Percentiles rank a stretch among this genome's conserved stretches.
phyloP scores from a whole-genome alignment of 352 stramenopile species.

The Phytophthora multivora region DNA sequence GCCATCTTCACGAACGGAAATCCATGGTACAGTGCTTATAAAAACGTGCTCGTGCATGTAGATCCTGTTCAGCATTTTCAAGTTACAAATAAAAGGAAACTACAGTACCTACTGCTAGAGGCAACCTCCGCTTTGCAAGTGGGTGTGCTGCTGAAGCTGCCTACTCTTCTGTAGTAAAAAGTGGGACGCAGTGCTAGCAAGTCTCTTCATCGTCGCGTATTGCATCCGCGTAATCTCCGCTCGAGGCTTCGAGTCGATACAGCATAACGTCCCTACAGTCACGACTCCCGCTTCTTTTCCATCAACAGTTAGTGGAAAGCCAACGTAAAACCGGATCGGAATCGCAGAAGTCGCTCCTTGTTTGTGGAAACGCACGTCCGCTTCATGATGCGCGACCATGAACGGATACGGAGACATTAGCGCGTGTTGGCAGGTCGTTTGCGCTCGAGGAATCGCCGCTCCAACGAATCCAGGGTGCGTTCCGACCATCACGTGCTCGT shows the following conservation, averaged over 20 bases:
- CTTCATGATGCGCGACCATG: constrained; percentile 54
- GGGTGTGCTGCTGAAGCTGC: neutral
- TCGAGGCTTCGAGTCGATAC: constrained; percentile 28
- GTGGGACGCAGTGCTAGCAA: constrained; percentile 22
- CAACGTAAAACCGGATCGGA: constrained; percentile 58
- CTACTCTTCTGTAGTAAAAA: constrained; percentile 28
- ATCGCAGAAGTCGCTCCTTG: constrained; percentile 31
- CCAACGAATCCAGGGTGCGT: constrained; percentile 29
- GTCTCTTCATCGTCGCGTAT: constrained; percentile 35
- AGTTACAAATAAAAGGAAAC: too few species aligned
- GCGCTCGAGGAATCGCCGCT: constrained; percentile 44
- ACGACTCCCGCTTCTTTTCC: constrained; percentile 1
- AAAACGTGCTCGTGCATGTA: too few species aligned
- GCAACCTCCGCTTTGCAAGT: neutral
- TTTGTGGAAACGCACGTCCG: constrained; percentile 58
- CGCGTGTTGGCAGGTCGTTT: constrained; percentile 59
- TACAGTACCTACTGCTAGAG: too few species aligned
- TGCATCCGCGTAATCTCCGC: constrained; percentile 33
- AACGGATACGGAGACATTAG: constrained; percentile 57
- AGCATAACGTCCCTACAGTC: constrained; percentile 40
- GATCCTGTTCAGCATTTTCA: too few species aligned
- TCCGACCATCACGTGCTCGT: constrained; percentile 42
- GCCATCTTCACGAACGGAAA: too few species aligned
- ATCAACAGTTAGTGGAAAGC: constrained; percentile 43
- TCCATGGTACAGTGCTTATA: too few species aligned